Base-by-base conservation (phyloP, 202 grass and related monocot species). In the Carex arenaria region DNA sequence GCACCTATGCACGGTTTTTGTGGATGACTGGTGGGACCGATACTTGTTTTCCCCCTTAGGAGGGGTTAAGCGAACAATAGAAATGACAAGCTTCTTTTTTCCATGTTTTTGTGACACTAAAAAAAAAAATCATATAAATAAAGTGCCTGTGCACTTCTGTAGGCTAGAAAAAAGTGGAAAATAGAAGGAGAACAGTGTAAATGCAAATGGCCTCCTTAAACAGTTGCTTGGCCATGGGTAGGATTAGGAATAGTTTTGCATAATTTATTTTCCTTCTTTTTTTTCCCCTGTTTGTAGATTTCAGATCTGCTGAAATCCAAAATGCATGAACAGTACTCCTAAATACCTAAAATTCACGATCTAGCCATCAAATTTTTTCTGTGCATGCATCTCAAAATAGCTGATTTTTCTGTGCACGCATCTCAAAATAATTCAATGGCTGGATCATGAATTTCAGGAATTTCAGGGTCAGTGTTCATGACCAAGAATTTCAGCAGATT, bases 21-120 rank as follows among this genome's bases (percentile, higher is more conserved):
- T 98, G 90, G 92, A 91, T 72, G 66, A 90, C 89, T n/a, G 95
- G 92, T 55, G 92, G 82, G 57, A 72, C 85, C 4, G 92, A 94
- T 23, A 91, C 90, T 61, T 98, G 95, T 83, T 49, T 81, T 65
- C 78, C 56, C 59, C 36, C 78, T 31, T 47, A 65, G 56, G 78
- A 64, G 4, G 18, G 78, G 60, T 81, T 36, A 18, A 81, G 78
- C 19, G 59, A 81, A 81, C 20, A 47, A 7, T 81, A 81, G 60
- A 64, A 43, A 80, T 47, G 60, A 62, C 38, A 30, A 64, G 15
- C 38, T 60, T 52, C 47, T 81, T 81, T 81, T 60, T 81, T 64
- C 45, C 38, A 62, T 81, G 57, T 63, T 80, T 78, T 64, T 47
- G 78, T 81, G 36, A 45, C 56, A 45, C 65, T 18, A 45, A 81